Evolutionary conservation across 345 rosid genomes (phyloP), one percentile per base, ranked within the genome.

Genomic region (Gossypium australe): DNA sequence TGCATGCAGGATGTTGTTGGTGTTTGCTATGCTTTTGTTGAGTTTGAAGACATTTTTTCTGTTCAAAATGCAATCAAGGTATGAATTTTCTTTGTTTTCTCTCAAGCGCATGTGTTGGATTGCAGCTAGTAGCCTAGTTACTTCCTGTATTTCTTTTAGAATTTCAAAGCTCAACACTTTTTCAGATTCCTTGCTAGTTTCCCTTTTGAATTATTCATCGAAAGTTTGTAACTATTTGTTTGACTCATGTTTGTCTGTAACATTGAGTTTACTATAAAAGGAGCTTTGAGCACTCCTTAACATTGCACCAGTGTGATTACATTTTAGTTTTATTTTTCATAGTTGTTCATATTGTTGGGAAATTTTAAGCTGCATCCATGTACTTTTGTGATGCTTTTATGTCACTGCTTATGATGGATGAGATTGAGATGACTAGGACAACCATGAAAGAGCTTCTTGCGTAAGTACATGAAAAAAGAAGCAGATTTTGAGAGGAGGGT

Each of bases 1-100:
- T 72, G 55, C 44, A 18, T 82, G 84, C 87, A 92, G 99, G 99
- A 95, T 82, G 89, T 87, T 76, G 77, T 89, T 73, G 99, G 98
- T 27, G 92, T 91, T 48, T 95, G 97, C 87, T 95, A 91, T 78
- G 99, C 99, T 11, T 95, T 93, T 78, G 98, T 95, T 29, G 99
- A 95, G 87, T 95, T 87, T 77, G 99, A 93, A 87, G 99, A 95
- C 82, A 83, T 91, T 64, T 14, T 71, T 47, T 84, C 91, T 53
- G 99, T 93, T 70, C 97, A 91, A 76, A 95, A 91, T 84, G 99
- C 98, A 76, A 84, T 95, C 72, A 87, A 90, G 98, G 98, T 95
- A 71, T 80, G 62, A 58, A 49, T 80, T 61, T 73, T 24, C 7
- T 3, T 71, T 48, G 27, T 14, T 25, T n/a, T 43, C 51, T n/a